phyloP scores from a whole-genome alignment of 202 grass and related monocot species.

The Setaria italica region DNA sequence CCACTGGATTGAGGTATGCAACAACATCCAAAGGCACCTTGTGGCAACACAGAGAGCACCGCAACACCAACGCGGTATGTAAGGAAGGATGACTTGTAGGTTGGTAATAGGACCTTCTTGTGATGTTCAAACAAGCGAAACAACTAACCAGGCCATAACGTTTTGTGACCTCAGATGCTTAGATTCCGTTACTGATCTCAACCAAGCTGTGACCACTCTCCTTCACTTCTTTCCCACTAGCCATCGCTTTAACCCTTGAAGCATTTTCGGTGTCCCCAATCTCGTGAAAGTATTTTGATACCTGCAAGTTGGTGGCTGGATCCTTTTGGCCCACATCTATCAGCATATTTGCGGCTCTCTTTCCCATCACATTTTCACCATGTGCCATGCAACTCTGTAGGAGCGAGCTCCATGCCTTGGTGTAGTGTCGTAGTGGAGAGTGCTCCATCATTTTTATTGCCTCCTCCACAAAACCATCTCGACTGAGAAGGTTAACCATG shows the following conservation, averaged over 20 bases:
- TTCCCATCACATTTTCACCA: conserved; percentile 45
- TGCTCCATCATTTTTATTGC: conserved; percentile 45
- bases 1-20: background rate
- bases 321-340: conserved; percentile 40
- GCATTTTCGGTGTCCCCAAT: conserved; percentile 28
- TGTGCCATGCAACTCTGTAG: conserved; percentile 43
- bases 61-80: background rate
- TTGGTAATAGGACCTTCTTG: background rate
- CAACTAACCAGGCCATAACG: background rate
- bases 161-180: conserved; percentile 9
- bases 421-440: conserved; percentile 25
- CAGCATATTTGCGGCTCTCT: conserved; percentile 50
- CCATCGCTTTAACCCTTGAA: conserved; percentile 41
- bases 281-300: conserved; percentile 42
- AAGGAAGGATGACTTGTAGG: background rate
- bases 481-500: conserved; percentile 53
- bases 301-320: conserved; percentile 45
- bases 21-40: background rate
- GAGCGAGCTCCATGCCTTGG: conserved; percentile 47
- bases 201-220: conserved; percentile 39
- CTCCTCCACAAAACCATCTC: conserved; percentile 48
- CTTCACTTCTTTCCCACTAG: conserved; percentile 21
- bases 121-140: background rate
- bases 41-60: background rate
- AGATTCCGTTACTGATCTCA: conserved; percentile 28